phyloP scores from a whole-genome alignment of 2,329 filamentous ascomycete genomes.

The Monosporascus sp. region DNA sequence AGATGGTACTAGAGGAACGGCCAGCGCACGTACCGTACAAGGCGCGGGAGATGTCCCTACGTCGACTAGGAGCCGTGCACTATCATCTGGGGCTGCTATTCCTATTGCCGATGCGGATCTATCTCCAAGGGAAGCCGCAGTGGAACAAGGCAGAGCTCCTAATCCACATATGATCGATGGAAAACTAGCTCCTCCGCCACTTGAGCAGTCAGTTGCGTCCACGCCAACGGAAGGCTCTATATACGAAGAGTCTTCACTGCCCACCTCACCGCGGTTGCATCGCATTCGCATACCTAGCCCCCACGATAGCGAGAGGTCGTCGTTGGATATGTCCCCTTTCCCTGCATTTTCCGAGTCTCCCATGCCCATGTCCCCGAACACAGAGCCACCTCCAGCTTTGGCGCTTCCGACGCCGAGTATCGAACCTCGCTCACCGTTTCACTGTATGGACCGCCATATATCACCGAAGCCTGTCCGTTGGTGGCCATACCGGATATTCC shows the following conservation, averaged over 20 bases:
- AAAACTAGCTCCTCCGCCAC: conserved; percentile 26
- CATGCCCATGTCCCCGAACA: conserved; percentile 35
- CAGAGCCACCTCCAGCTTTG: conserved; percentile 46
- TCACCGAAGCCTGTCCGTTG: conserved; percentile 53
- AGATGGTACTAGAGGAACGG: conserved; percentile 4
- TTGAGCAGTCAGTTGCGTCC: conserved; percentile 7
- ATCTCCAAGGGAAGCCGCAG: conserved; percentile 31
- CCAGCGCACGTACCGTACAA: conserved; percentile 12
- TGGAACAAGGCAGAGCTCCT: conserved; percentile 16
- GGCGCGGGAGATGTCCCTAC: conserved; percentile 8
- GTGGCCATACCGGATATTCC: conserved; percentile 76
- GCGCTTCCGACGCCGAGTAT: conserved; percentile 46
- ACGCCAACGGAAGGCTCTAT: conserved; percentile 10
- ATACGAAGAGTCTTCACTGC: conserved; percentile 8
- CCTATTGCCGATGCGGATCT: conserved; percentile 32
- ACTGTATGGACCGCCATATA: conserved; percentile 33
- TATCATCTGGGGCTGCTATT: conserved; percentile 41
- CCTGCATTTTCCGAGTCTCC: conserved; percentile 61
- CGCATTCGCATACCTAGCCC: conserved; percentile 43
- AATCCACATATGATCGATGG: conserved; percentile 24
- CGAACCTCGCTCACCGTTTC: conserved; percentile 38
- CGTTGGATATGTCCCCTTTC: conserved; percentile 56
- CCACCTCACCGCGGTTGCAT: conserved; percentile 24
- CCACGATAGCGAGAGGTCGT: conserved; percentile 38
- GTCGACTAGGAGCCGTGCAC: conserved; percentile 33